phyloP scores from a whole-genome alignment of 805 yeast genomes.

The Candida ulmi region DNA sequence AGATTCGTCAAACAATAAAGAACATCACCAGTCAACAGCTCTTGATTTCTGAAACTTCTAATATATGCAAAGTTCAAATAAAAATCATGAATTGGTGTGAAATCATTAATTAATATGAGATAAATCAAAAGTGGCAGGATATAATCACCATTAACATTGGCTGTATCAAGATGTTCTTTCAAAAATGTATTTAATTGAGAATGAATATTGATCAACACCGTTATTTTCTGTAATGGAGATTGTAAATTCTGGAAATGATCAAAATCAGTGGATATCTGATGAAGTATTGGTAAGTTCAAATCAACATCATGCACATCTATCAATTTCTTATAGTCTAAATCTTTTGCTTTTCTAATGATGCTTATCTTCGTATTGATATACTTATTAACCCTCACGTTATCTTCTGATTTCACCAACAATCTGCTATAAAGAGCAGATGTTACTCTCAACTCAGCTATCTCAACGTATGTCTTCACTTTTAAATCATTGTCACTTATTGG shows the following conservation, averaged over 20 bases:
- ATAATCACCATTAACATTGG: conserved; percentile 17
- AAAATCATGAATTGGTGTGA: conserved; percentile 6
- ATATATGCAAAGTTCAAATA: conserved; percentile 18
- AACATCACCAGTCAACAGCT: conserved; percentile 12
- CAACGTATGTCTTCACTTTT: conserved; percentile 8
- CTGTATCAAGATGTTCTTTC: background rate
- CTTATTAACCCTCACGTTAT: conserved; percentile 11
- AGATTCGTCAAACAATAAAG: conserved; percentile 21
- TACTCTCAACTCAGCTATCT: conserved; percentile 13
- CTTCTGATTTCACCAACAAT: conserved; percentile 11
- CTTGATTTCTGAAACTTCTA: conserved; percentile 17
- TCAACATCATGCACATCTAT: conserved; percentile 17
- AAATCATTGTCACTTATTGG: conserved; percentile 1
- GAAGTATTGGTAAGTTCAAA: conserved; percentile 2
- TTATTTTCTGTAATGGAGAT: conserved; percentile 16
- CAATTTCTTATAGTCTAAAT: conserved; percentile 13
- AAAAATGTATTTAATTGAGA: conserved; percentile 9
- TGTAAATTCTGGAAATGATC: conserved; percentile 2
- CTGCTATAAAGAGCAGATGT: conserved; percentile 9
- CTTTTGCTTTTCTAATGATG: conserved; percentile 9
- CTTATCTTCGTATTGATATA: conserved; percentile 12
- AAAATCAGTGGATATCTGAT: conserved; percentile 6
- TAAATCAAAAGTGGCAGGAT: conserved; percentile 20
- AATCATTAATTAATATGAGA: conserved; percentile 11
- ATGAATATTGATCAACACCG: conserved; percentile 11